Conservation (phyloP, 2,329 filamentous ascomycete species). For the Aaosphaeria arxii region DNA sequence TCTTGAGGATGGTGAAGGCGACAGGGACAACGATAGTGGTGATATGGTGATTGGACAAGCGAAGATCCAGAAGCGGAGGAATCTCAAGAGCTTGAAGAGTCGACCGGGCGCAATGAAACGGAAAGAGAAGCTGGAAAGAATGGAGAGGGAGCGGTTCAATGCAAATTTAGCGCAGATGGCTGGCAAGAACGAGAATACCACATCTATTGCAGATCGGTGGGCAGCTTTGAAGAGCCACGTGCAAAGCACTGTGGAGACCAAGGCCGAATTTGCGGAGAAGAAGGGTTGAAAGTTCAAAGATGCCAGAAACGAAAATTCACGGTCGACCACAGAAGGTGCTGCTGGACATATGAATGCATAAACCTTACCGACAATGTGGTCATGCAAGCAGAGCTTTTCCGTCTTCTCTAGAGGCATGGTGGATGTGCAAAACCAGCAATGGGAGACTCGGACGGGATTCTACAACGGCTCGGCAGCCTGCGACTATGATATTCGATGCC, state of each 20-base stretch:
- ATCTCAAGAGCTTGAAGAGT: slow-evolving; percentile 64
- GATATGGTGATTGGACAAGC: slow-evolving; percentile 46
- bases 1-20: slow-evolving; percentile 36
- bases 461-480: no score
- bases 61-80: slow-evolving; percentile 58
- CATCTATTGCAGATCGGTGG: slow-evolving; percentile 54
- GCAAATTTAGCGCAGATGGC: slow-evolving; percentile 76
- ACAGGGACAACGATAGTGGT: slow-evolving; percentile 21
- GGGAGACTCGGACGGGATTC: no score
- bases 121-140: slow-evolving; percentile 74
- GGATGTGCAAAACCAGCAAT: no score
- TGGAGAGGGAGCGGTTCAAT: slow-evolving; percentile 81
- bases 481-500: no score
- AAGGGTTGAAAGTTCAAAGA: slow-evolving; percentile 1
- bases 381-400: no score
- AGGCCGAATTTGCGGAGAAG: slow-evolving; percentile 64
- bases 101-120: slow-evolving; percentile 77
- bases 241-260: slow-evolving; percentile 83
- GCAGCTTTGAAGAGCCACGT: slow-evolving; percentile 81
- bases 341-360: no score
- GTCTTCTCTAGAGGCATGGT: no score
- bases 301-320: no score
- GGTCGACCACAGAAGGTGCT: no score
- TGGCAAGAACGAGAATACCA: slow-evolving; percentile 6
- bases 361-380: no score